Evolutionary conservation across 2,329 filamentous ascomycete species (phyloP), one percentile per base, ranked within the genome.

Genomic region (Colletotrichum sansevieriae): DNA sequence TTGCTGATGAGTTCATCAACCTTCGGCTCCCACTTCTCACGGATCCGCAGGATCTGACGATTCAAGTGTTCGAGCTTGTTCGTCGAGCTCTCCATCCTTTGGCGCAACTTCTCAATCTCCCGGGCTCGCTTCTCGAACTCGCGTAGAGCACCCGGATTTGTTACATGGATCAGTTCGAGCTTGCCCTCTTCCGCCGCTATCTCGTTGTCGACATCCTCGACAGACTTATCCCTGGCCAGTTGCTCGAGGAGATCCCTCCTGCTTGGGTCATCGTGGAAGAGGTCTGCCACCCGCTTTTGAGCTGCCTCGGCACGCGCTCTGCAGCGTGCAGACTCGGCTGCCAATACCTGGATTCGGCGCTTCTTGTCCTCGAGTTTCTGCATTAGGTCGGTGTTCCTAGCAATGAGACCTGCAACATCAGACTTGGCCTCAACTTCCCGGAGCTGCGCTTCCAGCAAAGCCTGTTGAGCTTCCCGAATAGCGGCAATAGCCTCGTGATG

Each of bases 361-460:
- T 81, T 80, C 72, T 83, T 84, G 10, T 79, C 76, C 22, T 86
- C 82, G 4, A 92, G 81, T 49, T 80, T 78, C 47, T 82, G 75
- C 63, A 85, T 83, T 66, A 94, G 88, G 55, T 88, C 83, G 9
- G 78, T 73, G 73, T 94, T 93, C 66, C 90, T 90, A 15, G 83
- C 82, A 73, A 88, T 87, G n/a, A 98, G 83, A 6, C 87, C 87
- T 51, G 88, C 84, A 3, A 92, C 79, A 74, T 99, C 96, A 0
- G 94, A 98, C n/a, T 84, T 78, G 1, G 94, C 95, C 82, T 99
- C 96, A 35, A 97, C 87, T 0, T 87, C 81, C 70, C 89, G 85
- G 51, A 98, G 84, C 72, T 92, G 87, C 2, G 88, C 89, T 73
- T 95, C 90, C 15, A 95, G 79, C 11, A 93, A 80, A 13, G 87